Conservation (phyloP, 2,329 filamentous ascomycete species). For the Colletotrichum sansevieriae region DNA sequence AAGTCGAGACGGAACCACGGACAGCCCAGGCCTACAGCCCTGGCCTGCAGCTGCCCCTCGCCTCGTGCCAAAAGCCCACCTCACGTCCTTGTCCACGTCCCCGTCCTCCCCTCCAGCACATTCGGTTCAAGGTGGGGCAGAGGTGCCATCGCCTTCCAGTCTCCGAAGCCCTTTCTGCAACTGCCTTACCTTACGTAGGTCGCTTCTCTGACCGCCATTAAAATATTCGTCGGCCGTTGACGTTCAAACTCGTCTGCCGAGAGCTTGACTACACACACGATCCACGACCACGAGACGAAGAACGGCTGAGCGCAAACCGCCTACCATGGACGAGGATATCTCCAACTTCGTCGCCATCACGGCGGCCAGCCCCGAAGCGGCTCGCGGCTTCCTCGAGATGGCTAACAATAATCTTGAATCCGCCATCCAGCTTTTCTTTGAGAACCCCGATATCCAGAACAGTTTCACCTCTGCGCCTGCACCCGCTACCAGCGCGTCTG, state of each 20-base stretch:
- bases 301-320: not conserved
- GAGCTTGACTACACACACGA: no score
- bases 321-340: constrained; percentile 78
- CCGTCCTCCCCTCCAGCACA: constrained; percentile 2
- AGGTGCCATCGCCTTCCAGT: constrained; percentile 28
- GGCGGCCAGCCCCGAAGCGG: constrained; percentile 78
- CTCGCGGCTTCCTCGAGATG: constrained; percentile 85
- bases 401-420: constrained; percentile 87
- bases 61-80: constrained; percentile 10
- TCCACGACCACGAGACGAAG: not conserved
- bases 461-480: constrained; percentile 54
- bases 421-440: constrained; percentile 90
- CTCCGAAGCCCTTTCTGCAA: constrained; percentile 12
- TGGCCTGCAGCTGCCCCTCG: constrained; percentile 23
- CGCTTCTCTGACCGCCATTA: constrained; percentile 27
- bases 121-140: constrained; percentile 40
- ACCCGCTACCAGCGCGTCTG: constrained; percentile 46
- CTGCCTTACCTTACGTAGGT: not conserved
- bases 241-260: no score
- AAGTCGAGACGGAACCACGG: not conserved
- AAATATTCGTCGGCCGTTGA: not conserved
- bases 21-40: constrained; percentile 19
- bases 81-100: not conserved
- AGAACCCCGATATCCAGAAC: constrained; percentile 80
- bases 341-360: constrained; percentile 87